Percentiles rank a stretch among this genome's conserved stretches.
Conservation (phyloP, 2,329 filamentous ascomycete genomes). For the Akanthomyces uredinophilus region DNA sequence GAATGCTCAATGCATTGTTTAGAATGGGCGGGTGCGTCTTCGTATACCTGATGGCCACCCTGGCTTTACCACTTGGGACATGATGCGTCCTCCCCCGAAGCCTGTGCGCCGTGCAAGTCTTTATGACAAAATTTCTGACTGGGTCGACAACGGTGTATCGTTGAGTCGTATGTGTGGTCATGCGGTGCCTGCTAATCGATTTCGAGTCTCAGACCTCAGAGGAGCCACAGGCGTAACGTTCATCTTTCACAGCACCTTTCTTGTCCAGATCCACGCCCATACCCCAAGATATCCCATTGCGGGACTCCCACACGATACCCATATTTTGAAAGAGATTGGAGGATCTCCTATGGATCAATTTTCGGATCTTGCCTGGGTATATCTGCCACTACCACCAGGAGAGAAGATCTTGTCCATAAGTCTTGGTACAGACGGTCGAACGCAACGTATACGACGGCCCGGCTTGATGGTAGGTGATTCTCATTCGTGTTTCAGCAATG, state of each 20-base stretch:
- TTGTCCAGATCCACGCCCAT: neutral
- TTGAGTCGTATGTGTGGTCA: neutral
- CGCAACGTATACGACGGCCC: neutral
- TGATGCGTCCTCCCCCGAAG: neutral
- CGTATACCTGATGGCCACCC: neutral
- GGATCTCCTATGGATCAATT: neutral
- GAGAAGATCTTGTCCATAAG: constrained; percentile 3
- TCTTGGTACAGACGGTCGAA: neutral
- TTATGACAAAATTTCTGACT: neutral
- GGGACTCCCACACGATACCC: neutral
- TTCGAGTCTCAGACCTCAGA: neutral
- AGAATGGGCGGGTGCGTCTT: neutral
- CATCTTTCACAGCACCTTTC: neutral
- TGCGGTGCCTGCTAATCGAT: neutral
- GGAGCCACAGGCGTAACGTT: constrained; percentile 1
- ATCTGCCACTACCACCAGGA: constrained; percentile 3
- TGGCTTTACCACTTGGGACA: constrained; percentile 2
- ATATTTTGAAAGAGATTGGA: neutral
- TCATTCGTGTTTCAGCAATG: neutral
- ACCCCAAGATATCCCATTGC: neutral
- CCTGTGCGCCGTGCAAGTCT: neutral
- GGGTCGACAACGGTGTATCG: neutral
- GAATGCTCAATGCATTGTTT: neutral
- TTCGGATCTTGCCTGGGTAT: neutral
- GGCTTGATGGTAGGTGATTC: neutral